Evolutionary conservation across 768 basidiomycete species (phyloP).

Genomic region (Dacryopinax primogenitus): DNA sequence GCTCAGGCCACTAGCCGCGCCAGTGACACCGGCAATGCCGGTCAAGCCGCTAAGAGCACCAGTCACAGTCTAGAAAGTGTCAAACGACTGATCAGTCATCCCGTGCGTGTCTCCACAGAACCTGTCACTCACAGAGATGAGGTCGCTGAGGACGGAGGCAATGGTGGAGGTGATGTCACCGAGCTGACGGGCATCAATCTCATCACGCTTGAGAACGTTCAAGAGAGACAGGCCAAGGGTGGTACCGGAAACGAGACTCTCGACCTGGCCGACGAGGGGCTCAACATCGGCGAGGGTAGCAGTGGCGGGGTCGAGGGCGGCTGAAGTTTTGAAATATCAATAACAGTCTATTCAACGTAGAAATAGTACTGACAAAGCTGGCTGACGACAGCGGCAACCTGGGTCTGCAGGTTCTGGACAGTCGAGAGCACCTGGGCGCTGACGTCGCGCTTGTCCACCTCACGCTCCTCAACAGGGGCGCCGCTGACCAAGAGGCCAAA

Average conservation of each 20-base stretch:
- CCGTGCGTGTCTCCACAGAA: not conserved
- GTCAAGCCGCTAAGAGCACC: constrained; percentile 10
- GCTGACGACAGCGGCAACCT: constrained; percentile 19
- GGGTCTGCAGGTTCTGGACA: constrained; percentile 19
- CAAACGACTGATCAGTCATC: not conserved
- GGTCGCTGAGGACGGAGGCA: constrained; percentile 18
- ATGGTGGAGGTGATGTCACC: constrained; percentile 20
- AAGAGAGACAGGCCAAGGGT: not conserved
- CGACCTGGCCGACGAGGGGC: constrained; percentile 18
- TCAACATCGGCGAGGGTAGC: constrained; percentile 18
- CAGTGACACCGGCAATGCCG: constrained; percentile 21
- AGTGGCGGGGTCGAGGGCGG: constrained; percentile 21
- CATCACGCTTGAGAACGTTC: not conserved
- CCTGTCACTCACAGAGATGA: constrained; percentile 18
- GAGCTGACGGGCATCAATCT: constrained; percentile 3
- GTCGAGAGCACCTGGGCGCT: constrained; percentile 19
- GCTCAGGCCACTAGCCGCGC: constrained; percentile 21
- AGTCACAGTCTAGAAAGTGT: not conserved
- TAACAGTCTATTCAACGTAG: constrained; percentile 15
- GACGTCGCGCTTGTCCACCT: constrained; percentile 15
- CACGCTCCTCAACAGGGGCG: constrained; percentile 5
- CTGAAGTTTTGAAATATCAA: constrained; percentile 19
- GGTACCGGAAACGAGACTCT: constrained; percentile 20
- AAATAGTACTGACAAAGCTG: constrained; percentile 19
- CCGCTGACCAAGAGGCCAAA: constrained; percentile 10